Evolutionary conservation across 441 rosid genomes (phyloP), one percentile per base, ranked within the genome.

Genomic region (Breynia disticha): DNA sequence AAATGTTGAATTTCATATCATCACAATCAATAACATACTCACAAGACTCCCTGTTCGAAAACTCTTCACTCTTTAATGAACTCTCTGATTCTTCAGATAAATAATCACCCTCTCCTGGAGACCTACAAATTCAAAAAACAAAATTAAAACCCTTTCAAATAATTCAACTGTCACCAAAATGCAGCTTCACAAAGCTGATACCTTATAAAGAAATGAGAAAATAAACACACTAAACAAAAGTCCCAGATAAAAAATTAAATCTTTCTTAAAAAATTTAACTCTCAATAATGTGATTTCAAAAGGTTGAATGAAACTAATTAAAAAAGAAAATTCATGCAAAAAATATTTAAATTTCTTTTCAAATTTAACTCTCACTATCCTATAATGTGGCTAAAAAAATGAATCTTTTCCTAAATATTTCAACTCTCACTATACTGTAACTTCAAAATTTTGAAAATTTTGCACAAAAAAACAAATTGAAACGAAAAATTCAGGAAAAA

Each of bases 91-190:
- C 93, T 51, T 74, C 88, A 5, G 86, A 77, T 32, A 77, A 56
- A 58, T 69, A 81, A 44, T 76, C 96, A 22, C 77, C 75, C 66
- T 67, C 95, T 43, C 69, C 83, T 1, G 83, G 90, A 11, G 84
- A 83, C 99, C 97, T 93, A 69, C 57, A 19, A 62, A 14, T 20
- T n/a, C 38, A 49, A 20, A 11, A 11, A 24, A n/a, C n/a, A 48
- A 46, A 44, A 11, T 8, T n/a, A 16, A 37, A 35, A 11, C n/a
- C 7, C 9, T 24, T 9, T 9, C 16, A 18, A 51, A 5, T 4
- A 45, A 45, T 45, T n/a, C n/a, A 45, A 9, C 48, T 45, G 16
- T 18, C 16, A n/a, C 48, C 18, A 45, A 17, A 45, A 45, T 18
- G 18, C n/a, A 17, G 17, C 9, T 18, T 45, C n/a, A n/a, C 13